phyloP scores from a whole-genome alignment of 2,329 filamentous ascomycete genomes.

The Alternaria arbusti region DNA sequence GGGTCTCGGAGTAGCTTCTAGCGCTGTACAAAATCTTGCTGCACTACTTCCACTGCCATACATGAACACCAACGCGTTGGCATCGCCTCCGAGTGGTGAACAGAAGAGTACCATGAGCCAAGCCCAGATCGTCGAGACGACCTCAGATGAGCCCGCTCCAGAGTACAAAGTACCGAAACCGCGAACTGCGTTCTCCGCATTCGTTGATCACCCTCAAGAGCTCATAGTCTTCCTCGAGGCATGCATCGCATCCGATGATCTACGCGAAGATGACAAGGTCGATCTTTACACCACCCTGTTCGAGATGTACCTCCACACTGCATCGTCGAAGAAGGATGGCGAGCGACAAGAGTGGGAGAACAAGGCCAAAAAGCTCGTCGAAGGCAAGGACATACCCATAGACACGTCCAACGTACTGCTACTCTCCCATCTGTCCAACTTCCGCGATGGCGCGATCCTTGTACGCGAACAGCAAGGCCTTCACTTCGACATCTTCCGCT shows the following conservation, averaged over 20 bases:
- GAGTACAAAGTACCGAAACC: constrained; percentile 83
- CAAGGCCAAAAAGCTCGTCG: constrained; percentile 88
- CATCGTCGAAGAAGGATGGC: constrained; percentile 73
- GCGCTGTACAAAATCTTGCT: constrained; percentile 83
- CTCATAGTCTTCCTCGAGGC: constrained; percentile 94
- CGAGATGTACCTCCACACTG: constrained; percentile 96
- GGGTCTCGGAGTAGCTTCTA: constrained; percentile 63
- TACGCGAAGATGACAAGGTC: constrained; percentile 76
- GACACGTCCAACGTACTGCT: constrained; percentile 94
- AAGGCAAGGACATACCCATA: constrained; percentile 78
- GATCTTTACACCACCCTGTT: constrained; percentile 96
- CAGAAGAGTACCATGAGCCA: constrained; percentile 62
- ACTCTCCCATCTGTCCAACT: constrained; percentile 88
- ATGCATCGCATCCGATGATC: constrained; percentile 72
- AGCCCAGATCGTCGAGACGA: constrained; percentile 60
- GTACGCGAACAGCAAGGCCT: constrained; percentile 94
- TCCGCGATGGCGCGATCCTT: constrained; percentile 86
- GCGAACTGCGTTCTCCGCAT: constrained; percentile 90
- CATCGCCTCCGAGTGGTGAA: constrained; percentile 61
- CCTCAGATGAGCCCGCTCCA: constrained; percentile 57
- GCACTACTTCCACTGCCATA: constrained; percentile 85
- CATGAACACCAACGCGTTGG: constrained; percentile 70
- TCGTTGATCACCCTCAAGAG: constrained; percentile 90
- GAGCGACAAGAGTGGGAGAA: constrained; percentile 83
- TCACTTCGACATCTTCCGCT: constrained; percentile 93